These are phyloP conservation scores for Penicillium diatomitis DNA, from an alignment of 495 filamentous ascomycete genomes.

Conservation along the genomic window DNA sequence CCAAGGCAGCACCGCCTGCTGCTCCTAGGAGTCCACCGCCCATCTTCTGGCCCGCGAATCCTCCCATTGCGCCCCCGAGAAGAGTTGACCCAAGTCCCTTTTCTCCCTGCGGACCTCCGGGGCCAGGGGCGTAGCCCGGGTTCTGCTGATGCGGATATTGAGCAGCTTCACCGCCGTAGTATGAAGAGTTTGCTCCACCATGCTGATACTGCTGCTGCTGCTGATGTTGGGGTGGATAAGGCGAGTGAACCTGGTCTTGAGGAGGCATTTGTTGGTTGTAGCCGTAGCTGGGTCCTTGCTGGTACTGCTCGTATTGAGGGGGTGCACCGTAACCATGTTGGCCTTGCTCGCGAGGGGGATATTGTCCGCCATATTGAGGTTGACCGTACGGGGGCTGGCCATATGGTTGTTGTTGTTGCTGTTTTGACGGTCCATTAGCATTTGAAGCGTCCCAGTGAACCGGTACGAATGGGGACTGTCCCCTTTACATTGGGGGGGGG, in stretches of 20 bases:
- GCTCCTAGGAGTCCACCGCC: constrained; percentile 33
- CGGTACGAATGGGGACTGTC: too few relatives aligned
- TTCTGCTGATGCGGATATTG: neutral
- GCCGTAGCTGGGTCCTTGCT: constrained; percentile 9
- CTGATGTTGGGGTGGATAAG: constrained; percentile 22
- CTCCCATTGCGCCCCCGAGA: constrained; percentile 35
- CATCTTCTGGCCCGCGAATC: constrained; percentile 33
- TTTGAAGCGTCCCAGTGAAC: too few relatives aligned
- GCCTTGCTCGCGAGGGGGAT: constrained; percentile 12
- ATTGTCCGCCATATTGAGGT: constrained; percentile 8
- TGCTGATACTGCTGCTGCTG: constrained; percentile 17
- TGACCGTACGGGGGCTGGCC: constrained; percentile 12
- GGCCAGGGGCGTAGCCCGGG: constrained; percentile 1
- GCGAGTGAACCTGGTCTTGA: constrained; percentile 20
- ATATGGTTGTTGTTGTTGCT: constrained; percentile 13
- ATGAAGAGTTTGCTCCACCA: constrained; percentile 15
- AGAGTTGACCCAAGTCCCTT: constrained; percentile 36
- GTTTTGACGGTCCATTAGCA: neutral
- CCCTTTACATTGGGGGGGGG: too few relatives aligned
- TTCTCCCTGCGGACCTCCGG: constrained; percentile 24
- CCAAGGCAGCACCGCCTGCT: constrained; percentile 33
- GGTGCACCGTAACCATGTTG: constrained; percentile 12
- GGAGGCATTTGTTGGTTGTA: constrained; percentile 8
- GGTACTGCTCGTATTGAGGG: constrained; percentile 6
- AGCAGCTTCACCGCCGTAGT: constrained; percentile 1